Percentiles rank a stretch among this genome's conserved stretches.
These are phyloP conservation scores for Blastobotrys malaysiensis DNA, from an alignment of 1,139 yeast genomes.

Conservation along the genomic window DNA sequence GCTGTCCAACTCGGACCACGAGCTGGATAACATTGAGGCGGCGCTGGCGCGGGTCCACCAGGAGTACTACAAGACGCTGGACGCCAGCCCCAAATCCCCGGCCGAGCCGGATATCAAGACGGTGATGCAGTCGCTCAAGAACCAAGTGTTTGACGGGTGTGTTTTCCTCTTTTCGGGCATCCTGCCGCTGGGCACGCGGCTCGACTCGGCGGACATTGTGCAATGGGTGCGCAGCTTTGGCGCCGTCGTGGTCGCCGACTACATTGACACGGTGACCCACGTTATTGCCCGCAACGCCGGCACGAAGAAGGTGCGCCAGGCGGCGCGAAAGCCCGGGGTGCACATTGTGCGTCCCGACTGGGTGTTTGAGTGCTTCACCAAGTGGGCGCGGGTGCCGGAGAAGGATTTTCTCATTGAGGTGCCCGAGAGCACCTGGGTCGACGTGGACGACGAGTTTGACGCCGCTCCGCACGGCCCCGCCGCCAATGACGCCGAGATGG, in stretches of 20 bases:
- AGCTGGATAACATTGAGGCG: conserved; percentile 56
- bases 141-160: conserved; percentile 59
- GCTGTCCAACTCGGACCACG: conserved; percentile 75
- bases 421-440: conserved; percentile 4
- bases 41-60: conserved; percentile 61
- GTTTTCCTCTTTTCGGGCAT: conserved; percentile 80
- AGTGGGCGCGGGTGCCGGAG: conserved; percentile 71
- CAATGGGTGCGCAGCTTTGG: conserved; percentile 93
- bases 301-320: conserved; percentile 72
- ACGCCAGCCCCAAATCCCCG: conserved; percentile 13
- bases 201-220: conserved; percentile 70
- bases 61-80: conserved; percentile 53
- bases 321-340: conserved; percentile 40
- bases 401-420: conserved; percentile 47
- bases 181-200: conserved; percentile 68
- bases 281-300: conserved; percentile 74
- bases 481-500: conserved; percentile 36
- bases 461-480: conserved; percentile 4
- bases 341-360: conserved; percentile 89
- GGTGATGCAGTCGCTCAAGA: conserved; percentile 70
- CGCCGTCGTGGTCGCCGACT: conserved; percentile 72
- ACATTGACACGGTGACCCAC: conserved; percentile 75
- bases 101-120: conserved; percentile 31
- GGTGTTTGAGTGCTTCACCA: conserved; percentile 79
- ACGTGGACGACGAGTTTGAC: conserved; percentile 7